Base-by-base conservation (phyloP, 805 yeast genomes). In the Wickerhamomyces chambardii region DNA sequence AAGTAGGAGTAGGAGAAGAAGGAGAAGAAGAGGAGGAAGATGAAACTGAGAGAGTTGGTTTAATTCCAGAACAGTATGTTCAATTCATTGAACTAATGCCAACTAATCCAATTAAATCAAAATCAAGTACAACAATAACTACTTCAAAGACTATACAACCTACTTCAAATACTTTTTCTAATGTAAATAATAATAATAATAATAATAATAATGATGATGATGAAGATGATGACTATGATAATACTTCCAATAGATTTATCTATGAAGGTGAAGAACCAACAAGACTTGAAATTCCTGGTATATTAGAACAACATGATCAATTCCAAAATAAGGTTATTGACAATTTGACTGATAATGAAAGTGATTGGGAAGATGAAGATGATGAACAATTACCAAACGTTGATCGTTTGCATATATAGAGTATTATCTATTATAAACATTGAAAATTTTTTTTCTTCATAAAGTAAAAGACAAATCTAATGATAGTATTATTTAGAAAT, bases 1-100 rank as follows among this genome's bases (percentile, higher is more conserved):
- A 21, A 10, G 24, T 8, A 21, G 24, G 10, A 42, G 83, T 94
- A 10, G 98, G 98, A 2, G 70, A 92, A 34, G 95, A 92, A 6
- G 98, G 98, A 1, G 95, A 89, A 50, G 96, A 84, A 49, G 92
- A 89, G 50, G 96, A n/a, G n/a, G n/a, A n/a, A n/a, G n/a, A n/a
- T n/a, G n/a, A n/a, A n/a, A n/a, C n/a, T n/a, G n/a, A n/a, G n/a
- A n/a, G n/a, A 42, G 84, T 94, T 11, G 98, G 98, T 2, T 70
- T 92, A 34, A 95, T 92, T 6, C 98, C 98, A 1, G 95, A 89
- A 50, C 96, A 84, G 48, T 92, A 89, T 50, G 96, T 92, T 22
- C 81, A 84, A 35, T 52, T 70, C n/a, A n/a, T 92, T 21, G 81
- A 84, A 34, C 52, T 70, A 32, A 27, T 63, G 3, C 32, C 29